Percentiles rank a stretch among this genome's conserved stretches.
phyloP scores from a whole-genome alignment of 2,329 filamentous ascomycete genomes.

The Exophiala mesophila region DNA sequence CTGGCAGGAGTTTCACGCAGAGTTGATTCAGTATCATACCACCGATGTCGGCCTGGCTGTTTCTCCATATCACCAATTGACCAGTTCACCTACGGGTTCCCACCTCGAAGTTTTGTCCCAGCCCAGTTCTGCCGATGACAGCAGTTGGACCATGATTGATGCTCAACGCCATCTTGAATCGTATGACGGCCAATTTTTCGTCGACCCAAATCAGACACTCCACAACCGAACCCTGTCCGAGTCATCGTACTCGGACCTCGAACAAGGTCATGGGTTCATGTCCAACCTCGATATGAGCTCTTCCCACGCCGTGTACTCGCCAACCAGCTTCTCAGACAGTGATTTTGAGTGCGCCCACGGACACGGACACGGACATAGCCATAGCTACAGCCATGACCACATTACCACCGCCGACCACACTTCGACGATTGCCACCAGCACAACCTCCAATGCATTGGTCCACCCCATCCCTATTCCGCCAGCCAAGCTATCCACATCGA shows the following conservation, averaged over 20 bases:
- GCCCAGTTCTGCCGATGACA: conserved; percentile 72
- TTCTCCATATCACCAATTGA: conserved; percentile 39
- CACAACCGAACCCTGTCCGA: conserved; percentile 84
- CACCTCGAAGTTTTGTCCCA: conserved; percentile 84
- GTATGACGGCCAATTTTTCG: conserved; percentile 64
- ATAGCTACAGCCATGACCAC: conserved; percentile 24
- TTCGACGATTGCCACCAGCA: conserved; percentile 40
- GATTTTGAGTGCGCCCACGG: conserved; percentile 50
- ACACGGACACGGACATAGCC: conserved; percentile 38
- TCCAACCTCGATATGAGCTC: conserved; percentile 79
- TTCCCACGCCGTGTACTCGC: conserved; percentile 72
- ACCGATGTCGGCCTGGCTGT: conserved; percentile 46
- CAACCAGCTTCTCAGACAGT: conserved; percentile 69
- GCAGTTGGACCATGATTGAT: conserved; percentile 81
- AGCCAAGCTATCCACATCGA: conserved; percentile 49
- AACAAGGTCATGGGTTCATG: conserved; percentile 58
- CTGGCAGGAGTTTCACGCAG: conserved; percentile 74
- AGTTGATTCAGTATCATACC: conserved; percentile 54
- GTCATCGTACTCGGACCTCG: conserved; percentile 70
- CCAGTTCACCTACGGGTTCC: conserved; percentile 68
- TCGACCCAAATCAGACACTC: conserved; percentile 86
- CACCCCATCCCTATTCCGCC: conserved; percentile 56
- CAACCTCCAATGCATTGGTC: conserved; percentile 64
- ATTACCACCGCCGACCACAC: neutral
- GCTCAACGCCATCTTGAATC: conserved; percentile 68